Evolutionary conservation across 1,284 basidiomycete species (phyloP), one percentile per base, ranked within the genome.

Genomic region (Ustilago hordei): DNA sequence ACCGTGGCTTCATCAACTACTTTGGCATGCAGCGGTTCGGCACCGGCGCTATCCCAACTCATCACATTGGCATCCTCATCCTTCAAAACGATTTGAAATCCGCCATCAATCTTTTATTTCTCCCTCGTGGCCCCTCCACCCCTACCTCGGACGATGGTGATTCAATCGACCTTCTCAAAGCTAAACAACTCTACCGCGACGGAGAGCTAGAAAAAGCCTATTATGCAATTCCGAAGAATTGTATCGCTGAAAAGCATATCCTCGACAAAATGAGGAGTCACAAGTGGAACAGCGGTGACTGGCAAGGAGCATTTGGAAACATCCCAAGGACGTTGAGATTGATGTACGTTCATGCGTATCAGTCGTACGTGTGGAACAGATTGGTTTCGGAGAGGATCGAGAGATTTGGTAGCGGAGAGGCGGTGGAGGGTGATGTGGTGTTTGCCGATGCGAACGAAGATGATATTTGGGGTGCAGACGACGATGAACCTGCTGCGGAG

Each of bases 11-110:
- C 87, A 93, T 99, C 86, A 99, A 99, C 86, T 99, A 98, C 85
- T 99, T 97, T 85, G 96, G 95, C 45, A 98, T 99, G 96, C 97
- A 99, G 86, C 92, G 97, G 17, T 99, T 99, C 87, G 97, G 97
- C 36, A 99, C 96, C 1, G 95, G 96, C 8, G 91, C 94, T 12
- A 92, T 99, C 34, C 95, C 96, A 1, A 98, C 97, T 0, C 96
- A 99, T 83, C 89, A 92, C 3, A 95, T 98, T 62, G 97, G 97
- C 8, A 89, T 98, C 15, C 92, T 94, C 3, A 89, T 99, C 39
- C 89, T 99, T 19, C 91, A 91, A 80, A 92, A 91, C 5, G 92
- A 98, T 80, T 99, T 75, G 50, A 56, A 70, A 23, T 35, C 56
- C 32, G 81, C 81, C 13, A 69, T 83, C 50, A 72, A 75, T 19